Conservation (phyloP, 1,284 basidiomycete genomes). For the Phellopilus nigrolimitatus region DNA sequence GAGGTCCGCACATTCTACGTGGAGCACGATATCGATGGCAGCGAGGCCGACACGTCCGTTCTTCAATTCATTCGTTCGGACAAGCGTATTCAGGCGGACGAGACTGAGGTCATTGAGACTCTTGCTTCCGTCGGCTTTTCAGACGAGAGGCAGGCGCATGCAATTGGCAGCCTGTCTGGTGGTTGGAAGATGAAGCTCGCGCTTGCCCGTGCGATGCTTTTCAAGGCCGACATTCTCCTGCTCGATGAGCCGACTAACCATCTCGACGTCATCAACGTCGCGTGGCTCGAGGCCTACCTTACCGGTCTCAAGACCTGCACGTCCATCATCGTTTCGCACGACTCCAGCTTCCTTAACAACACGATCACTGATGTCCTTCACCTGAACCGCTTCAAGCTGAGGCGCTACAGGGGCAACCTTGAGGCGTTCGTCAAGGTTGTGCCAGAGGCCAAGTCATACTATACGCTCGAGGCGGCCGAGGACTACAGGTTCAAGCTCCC, state of each 20-base stretch:
- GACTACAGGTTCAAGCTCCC: conserved; percentile 98
- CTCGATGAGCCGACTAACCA: conserved; percentile 99
- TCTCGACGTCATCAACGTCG: conserved; percentile 95
- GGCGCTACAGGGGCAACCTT: conserved; percentile 96
- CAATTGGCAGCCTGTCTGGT: conserved; percentile 93
- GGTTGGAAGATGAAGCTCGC: conserved; percentile 99
- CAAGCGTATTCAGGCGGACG: conserved; percentile 73
- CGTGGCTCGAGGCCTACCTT: conserved; percentile 96
- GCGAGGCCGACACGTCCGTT: conserved; percentile 88
- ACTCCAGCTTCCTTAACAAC: conserved; percentile 98
- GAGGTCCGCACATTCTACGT: conserved; percentile 98
- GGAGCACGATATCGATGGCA: conserved; percentile 97
- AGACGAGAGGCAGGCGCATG: conserved; percentile 77
- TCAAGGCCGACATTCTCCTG: conserved; percentile 96
- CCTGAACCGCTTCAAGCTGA: conserved; percentile 98
- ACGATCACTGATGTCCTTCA: conserved; percentile 98
- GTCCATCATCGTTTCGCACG: conserved; percentile 98
- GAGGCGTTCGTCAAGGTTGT: conserved; percentile 93
- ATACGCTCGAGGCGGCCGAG: conserved; percentile 89
- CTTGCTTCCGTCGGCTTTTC: conserved; percentile 90
- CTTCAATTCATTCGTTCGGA: conserved; percentile 86
- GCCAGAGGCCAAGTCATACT: conserved; percentile 97
- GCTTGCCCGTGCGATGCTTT: conserved; percentile 96
- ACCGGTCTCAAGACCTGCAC: conserved; percentile 86
- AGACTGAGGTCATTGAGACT: conserved; percentile 74